Evolutionary conservation across 2,329 filamentous ascomycete species (phyloP).

Genomic region (Fusarium sp.): DNA sequence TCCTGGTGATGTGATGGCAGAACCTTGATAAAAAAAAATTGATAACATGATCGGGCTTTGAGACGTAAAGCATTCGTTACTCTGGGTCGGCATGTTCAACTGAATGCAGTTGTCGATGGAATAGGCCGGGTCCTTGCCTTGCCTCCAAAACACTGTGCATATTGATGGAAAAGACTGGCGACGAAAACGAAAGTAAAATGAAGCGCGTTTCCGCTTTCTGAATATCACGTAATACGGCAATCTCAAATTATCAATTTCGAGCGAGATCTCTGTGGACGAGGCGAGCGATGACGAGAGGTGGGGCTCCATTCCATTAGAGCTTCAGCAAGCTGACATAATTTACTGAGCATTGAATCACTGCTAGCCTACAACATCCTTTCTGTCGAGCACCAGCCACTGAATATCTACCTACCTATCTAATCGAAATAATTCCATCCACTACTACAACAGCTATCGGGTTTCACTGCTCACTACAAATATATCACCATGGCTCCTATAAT

Average conservation of each 20-base stretch:
- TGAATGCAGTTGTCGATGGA: neutral
- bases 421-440: neutral
- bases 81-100: neutral
- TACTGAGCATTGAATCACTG: neutral
- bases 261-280: neutral
- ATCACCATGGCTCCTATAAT: constrained; percentile 36
- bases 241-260: neutral
- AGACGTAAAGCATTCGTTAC: neutral
- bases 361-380: neutral
- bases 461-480: neutral
- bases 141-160: neutral
- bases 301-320: neutral
- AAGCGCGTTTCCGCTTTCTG: neutral
- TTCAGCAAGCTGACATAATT: constrained; percentile 16
- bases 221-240: neutral
- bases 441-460: neutral
- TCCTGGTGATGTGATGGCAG: neutral
- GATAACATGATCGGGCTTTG: neutral
- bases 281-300: constrained; percentile 8
- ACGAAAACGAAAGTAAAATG: neutral
- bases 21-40: neutral
- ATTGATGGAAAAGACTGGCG: no score
- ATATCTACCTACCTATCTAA: no score
- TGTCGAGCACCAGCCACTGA: neutral
- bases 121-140: neutral